These are phyloP conservation scores for Trametes gibbosa DNA, from an alignment of 768 basidiomycete genomes.

Conservation along the genomic window DNA sequence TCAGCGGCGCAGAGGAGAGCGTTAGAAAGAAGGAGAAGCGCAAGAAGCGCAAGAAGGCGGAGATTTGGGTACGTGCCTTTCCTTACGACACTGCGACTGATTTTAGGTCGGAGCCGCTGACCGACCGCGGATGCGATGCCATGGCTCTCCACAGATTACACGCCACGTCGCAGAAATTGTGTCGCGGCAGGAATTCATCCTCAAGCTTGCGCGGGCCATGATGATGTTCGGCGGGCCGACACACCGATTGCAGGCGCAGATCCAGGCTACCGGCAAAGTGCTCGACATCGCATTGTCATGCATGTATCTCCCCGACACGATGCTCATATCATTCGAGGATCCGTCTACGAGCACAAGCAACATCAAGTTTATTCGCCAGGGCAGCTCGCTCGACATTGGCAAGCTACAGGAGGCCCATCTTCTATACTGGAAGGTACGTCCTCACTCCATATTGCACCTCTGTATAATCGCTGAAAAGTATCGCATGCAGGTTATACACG, in stretches of 20 bases:
- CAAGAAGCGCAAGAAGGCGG: conserved; percentile 65
- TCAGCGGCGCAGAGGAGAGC: conserved; percentile 26
- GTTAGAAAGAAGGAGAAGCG: conserved; percentile 36
- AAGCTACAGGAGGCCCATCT: conserved; percentile 70
- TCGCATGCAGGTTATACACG: conserved; percentile 69
- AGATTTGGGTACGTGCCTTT: conserved; percentile 63
- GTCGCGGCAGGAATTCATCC: conserved; percentile 77
- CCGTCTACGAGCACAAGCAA: conserved; percentile 74
- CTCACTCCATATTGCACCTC: neutral
- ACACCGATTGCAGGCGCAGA: conserved; percentile 79
- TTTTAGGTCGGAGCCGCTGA: neutral
- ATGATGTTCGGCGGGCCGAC: conserved; percentile 89
- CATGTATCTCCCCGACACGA: conserved; percentile 72
- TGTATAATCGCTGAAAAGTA: no score
- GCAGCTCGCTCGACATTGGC: conserved; percentile 68
- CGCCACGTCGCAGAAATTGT: conserved; percentile 82
- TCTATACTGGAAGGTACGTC: conserved; percentile 69
- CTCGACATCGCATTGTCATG: conserved; percentile 74
- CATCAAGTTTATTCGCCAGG: conserved; percentile 75
- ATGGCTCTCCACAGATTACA: conserved; percentile 55
- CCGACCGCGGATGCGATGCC: neutral
- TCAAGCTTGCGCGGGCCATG: conserved; percentile 81
- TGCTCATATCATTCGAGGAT: conserved; percentile 84
- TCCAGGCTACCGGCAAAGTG: conserved; percentile 74
- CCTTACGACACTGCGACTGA: neutral